Percentiles rank a stretch among this genome's conserved stretches.
Evolutionary conservation across 2,329 filamentous ascomycete species (phyloP).

Genomic region (Sporothrix sp.): DNA sequence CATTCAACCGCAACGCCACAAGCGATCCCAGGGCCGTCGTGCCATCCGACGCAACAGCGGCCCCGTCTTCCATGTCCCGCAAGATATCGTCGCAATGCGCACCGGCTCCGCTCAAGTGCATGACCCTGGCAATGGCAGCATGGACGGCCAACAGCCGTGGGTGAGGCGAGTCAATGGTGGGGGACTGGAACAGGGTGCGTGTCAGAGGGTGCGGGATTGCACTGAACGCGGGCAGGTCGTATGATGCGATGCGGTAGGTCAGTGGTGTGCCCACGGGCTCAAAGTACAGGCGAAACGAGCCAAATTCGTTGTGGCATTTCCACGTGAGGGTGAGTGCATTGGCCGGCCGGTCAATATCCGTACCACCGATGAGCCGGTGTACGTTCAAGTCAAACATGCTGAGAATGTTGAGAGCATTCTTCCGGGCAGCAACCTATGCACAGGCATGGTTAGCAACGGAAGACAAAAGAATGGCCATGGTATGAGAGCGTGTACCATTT

Average conservation of each 20-base stretch:
- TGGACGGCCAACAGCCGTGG: conserved; percentile 4
- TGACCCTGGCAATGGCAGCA: background rate
- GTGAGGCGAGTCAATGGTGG: conserved; percentile 6
- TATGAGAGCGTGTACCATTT: background rate
- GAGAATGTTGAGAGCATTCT: background rate
- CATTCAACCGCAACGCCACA: background rate
- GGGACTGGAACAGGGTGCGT: conserved; percentile 2
- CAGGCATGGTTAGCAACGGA: too few species aligned
- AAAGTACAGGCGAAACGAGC: conserved; percentile 6
- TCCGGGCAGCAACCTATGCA: conserved; percentile 1
- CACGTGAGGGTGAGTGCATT: conserved; percentile 5
- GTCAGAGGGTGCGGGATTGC: background rate
- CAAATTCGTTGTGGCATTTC: conserved; percentile 1
- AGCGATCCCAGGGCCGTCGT: conserved; percentile 1
- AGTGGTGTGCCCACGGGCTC: background rate
- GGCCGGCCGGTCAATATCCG: conserved; percentile 4
- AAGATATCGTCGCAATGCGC: conserved; percentile 1
- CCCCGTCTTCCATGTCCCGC: background rate
- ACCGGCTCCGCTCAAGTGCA: conserved; percentile 3
- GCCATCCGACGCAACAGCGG: background rate
- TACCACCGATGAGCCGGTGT: background rate
- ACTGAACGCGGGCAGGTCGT: background rate
- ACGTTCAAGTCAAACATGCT: conserved; percentile 4
- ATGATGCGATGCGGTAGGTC: conserved; percentile 5
- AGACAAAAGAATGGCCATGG: too few species aligned